phyloP scores from a whole-genome alignment of 257 asterid species.

The Solanum gandarillasii region DNA sequence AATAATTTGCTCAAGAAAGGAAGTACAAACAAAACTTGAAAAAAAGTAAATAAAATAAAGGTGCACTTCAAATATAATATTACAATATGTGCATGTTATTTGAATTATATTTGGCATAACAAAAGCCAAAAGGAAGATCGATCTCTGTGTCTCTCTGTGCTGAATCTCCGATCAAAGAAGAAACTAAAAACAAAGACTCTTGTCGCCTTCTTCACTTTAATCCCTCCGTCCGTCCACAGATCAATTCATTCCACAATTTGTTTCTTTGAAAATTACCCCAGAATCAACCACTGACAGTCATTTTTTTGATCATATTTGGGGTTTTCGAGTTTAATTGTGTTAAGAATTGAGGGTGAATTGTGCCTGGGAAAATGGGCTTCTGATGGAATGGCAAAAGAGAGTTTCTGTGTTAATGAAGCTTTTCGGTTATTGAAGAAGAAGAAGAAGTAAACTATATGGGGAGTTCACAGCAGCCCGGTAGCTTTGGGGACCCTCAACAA shows the following conservation, averaged over 20 bases:
- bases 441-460: not conserved
- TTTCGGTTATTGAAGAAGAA: not conserved
- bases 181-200: not conserved
- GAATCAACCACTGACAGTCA: not conserved
- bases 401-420: not conserved
- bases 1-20: too few relatives aligned
- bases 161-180: not conserved
- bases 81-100: not conserved
- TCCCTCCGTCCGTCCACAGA: not conserved
- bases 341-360: not conserved
- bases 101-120: not conserved
- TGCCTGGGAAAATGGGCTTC: not conserved
- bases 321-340: not conserved
- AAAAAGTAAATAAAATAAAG: too few relatives aligned
- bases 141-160: not conserved
- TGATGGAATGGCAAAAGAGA: not conserved
- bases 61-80: too few relatives aligned
- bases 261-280: not conserved
- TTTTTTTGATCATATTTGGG: not conserved
- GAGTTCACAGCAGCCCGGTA: not conserved
- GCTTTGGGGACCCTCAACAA: constrained; percentile 23
- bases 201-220: not conserved
- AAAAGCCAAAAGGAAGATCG: not conserved
- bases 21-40: too few relatives aligned
- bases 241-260: not conserved